Base-by-base conservation (phyloP, 2,329 filamentous ascomycete species). In the Ceratocystis alfenasii region DNA sequence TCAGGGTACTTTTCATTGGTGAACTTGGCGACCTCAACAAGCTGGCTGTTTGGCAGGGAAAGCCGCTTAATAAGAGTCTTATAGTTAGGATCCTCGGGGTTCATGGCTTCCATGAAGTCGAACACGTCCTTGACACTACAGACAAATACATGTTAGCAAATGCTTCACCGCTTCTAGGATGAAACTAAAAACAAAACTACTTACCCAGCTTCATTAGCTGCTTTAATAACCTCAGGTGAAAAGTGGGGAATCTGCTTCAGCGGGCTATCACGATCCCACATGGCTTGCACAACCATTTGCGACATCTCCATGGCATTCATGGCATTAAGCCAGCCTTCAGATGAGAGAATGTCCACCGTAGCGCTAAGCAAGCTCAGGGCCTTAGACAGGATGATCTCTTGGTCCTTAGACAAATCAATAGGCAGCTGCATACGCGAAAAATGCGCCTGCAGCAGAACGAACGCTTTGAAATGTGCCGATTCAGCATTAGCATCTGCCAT, bases 261-360 rank as follows among this genome's bases (percentile, higher is more conserved):
- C 48, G 94, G 92, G 72, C 89, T 95, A 75, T 99, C 94, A 67
- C 92, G 88, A 77, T 99, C 93, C 94, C 94, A 99, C 90, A 97
- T 96, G 62, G 88, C 92, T 77, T 99, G 94, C 2, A 99, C 92
- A 64, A 95, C 90, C 94, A 99, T 99, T 74, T 99, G 94, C 12
- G 90, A 95, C 83, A 99, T 90, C 75, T 99, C 94, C 93, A 99
- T 99, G 33, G 94, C 94, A 72, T 88, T 92, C 87, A 96, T 95
- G 68, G 94, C 93, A 73, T 99, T 99, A 69, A 99, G 82, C 72
- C 96, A 90, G 15, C 93, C 94, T 71, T 99, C 92, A 0, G 92
- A 96, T 8, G 91, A 96, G 45, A 99, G 82, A 17, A 99, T 91
- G 74, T 99, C 94, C 25, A 97, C 94, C 72, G 88, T 90, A 25